These are phyloP conservation scores for Porphyrellus cyaneotinctus DNA, from an alignment of 768 basidiomycete genomes.

Conservation along the genomic window DNA sequence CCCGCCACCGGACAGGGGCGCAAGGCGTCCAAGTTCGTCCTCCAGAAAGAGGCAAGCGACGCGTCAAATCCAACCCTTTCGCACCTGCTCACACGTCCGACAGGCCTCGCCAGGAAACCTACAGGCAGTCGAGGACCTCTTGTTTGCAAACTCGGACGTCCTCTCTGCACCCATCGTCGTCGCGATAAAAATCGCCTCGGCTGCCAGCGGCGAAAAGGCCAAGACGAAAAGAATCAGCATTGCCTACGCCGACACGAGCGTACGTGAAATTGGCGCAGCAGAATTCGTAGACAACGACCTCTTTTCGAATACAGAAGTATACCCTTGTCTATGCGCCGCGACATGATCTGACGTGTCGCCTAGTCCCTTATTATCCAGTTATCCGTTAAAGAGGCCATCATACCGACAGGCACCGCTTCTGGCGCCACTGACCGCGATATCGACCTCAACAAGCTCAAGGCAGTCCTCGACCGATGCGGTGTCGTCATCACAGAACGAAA, in stretches of 20 bases:
- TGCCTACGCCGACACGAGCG: constrained; percentile 88
- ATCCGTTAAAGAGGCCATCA: constrained; percentile 92
- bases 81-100: constrained; percentile 18
- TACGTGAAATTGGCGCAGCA: constrained; percentile 79
- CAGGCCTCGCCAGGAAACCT: constrained; percentile 76
- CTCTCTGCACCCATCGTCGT: constrained; percentile 83
- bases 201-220: constrained; percentile 47
- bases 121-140: constrained; percentile 71
- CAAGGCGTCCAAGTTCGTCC: constrained; percentile 66
- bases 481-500: constrained; percentile 90
- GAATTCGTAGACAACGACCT: constrained; percentile 94
- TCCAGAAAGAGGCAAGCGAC: constrained; percentile 71
- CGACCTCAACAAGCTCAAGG: constrained; percentile 82
- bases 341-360: background rate
- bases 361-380: constrained; percentile 94
- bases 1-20: constrained; percentile 72
- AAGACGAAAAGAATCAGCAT: constrained; percentile 76
- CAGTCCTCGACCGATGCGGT: constrained; percentile 84
- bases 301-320: constrained; percentile 92
- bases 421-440: constrained; percentile 79
- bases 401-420: constrained; percentile 68
- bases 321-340: constrained; percentile 5
- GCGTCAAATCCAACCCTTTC: background rate
- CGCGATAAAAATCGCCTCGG: constrained; percentile 73
- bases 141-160: constrained; percentile 81